Evolutionary conservation across 1,139 yeast genomes (phyloP).

Genomic region (Debaryomycetaceae sp.): DNA sequence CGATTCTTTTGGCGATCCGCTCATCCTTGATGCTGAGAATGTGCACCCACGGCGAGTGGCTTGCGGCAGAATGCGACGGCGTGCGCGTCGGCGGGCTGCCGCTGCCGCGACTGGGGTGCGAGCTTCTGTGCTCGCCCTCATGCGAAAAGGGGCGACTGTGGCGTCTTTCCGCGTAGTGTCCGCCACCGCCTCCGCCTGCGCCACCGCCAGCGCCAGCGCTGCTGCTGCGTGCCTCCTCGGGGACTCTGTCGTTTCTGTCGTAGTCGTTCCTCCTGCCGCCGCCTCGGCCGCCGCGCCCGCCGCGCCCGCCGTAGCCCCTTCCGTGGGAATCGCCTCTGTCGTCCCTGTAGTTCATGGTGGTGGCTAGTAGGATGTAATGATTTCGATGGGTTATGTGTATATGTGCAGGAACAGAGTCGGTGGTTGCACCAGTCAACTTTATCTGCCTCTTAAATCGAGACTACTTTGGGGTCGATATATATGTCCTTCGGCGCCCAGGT

Average conservation of each 20-base stretch:
- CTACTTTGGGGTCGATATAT: no score
- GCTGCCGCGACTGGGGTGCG: not conserved
- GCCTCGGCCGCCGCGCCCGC: no score
- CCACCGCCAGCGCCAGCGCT: no score
- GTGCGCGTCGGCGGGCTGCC: no score
- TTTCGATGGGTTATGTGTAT: no score
- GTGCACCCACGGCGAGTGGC: conserved; percentile 22
- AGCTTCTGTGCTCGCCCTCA: not conserved
- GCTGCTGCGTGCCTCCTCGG: no score
- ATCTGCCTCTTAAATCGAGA: no score
- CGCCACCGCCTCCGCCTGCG: not conserved
- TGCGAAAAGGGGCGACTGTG: not conserved
- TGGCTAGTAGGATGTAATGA: not conserved
- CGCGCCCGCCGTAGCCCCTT: conserved; percentile 8
- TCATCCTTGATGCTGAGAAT: conserved; percentile 21
- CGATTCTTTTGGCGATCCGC: conserved; percentile 17
- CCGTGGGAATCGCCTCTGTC: conserved; percentile 3
- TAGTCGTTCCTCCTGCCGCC: conserved; percentile 5
- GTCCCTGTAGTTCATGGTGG: conserved; percentile 6
- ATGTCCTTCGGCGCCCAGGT: no score
- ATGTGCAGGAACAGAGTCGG: no score
- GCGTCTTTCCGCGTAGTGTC: conserved; percentile 2
- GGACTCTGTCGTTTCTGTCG: not conserved
- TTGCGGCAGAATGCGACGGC: conserved; percentile 3
- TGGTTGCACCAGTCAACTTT: no score